Conservation (phyloP, 768 basidiomycete genomes). For the Amanita phalloides region DNA sequence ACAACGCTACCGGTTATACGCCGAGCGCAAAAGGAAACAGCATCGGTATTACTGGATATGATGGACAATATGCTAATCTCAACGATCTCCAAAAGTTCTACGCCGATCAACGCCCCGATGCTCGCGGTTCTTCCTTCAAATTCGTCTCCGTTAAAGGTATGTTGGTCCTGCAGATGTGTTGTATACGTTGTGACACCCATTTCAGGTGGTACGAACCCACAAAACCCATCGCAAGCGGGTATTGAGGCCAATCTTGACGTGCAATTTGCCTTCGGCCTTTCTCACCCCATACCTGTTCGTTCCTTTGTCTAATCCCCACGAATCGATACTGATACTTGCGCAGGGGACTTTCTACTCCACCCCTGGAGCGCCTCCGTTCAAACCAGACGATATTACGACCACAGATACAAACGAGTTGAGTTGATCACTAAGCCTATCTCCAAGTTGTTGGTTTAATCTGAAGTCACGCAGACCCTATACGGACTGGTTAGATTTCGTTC, state of each 20-base stretch:
- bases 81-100: conserved; percentile 42
- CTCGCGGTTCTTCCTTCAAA: conserved; percentile 37
- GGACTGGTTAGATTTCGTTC: conserved; percentile 51
- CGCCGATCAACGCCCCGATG: conserved; percentile 31
- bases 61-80: conserved; percentile 40
- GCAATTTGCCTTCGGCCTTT: conserved; percentile 51
- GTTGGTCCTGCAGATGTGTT: not conserved
- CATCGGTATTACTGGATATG: conserved; percentile 43
- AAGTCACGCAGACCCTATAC: conserved; percentile 16
- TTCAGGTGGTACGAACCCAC: conserved; percentile 48
- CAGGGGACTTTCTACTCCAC: conserved; percentile 48
- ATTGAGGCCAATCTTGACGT: conserved; percentile 54
- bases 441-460: not conserved
- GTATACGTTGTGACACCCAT: conserved; percentile 6
- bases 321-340: conserved; percentile 7
- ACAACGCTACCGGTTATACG: conserved; percentile 36
- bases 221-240: conserved; percentile 38
- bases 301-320: not conserved
- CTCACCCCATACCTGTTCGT: conserved; percentile 41
- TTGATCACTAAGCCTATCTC: not conserved
- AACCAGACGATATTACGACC: conserved; percentile 29
- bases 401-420: conserved; percentile 27
- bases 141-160: conserved; percentile 47
- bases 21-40: conserved; percentile 32
- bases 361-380: conserved; percentile 49